Evolutionary conservation across 2,329 filamentous ascomycete species (phyloP), one percentile per base, ranked within the genome.

Genomic region (Penicillium palitans): DNA sequence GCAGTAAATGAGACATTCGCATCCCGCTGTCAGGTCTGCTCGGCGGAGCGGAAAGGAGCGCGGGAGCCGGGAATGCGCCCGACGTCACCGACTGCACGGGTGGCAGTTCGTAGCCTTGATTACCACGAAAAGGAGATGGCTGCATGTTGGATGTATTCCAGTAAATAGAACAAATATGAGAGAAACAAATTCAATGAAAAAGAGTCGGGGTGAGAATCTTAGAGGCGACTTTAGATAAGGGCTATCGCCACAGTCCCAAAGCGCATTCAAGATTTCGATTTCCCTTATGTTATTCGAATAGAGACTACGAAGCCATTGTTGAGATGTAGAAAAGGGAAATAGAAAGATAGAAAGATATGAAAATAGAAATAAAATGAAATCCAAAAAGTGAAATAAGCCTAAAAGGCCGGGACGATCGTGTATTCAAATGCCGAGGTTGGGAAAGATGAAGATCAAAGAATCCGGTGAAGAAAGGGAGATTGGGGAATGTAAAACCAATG

Each of bases 1-100:
- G 76, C 45, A 78, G 61, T 37, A 77, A 68, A 68, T 76, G 75
- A 33, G 74, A 67, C 72, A 78, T 77, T 37, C 73, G 72, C 67
- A 79, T 63, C 29, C 73, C 73, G 59, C 74, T 77, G 54, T 67
- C 67, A 13, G 75, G 71, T 59, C 74, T 72, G 63, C 72, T 74
- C 40, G 74, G 73, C 57, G 74, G 72, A 61, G 73, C 71, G 61
- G 75, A 75, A 48, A 71, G 67, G 46, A 74, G 59, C 42, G 68
- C 66, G 37, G 72, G 64, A 42, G 67, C 66, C 41, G 66, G 68
- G 55, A 72, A 70, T 47, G 69, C 68, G 41, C 66, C 65, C 57
- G 72, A 72, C 27, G 73, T 71, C 49, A 74, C 70, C 41, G 72
- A 69, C 41, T 76, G 73, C 52, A 75, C 68, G 29, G 74, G 67